A percentile compares a stretch with the other conserved stretches of the same genome.
phyloP scores from a whole-genome alignment of 2,329 filamentous ascomycete genomes.

The Thielaviopsis ethacetica region DNA sequence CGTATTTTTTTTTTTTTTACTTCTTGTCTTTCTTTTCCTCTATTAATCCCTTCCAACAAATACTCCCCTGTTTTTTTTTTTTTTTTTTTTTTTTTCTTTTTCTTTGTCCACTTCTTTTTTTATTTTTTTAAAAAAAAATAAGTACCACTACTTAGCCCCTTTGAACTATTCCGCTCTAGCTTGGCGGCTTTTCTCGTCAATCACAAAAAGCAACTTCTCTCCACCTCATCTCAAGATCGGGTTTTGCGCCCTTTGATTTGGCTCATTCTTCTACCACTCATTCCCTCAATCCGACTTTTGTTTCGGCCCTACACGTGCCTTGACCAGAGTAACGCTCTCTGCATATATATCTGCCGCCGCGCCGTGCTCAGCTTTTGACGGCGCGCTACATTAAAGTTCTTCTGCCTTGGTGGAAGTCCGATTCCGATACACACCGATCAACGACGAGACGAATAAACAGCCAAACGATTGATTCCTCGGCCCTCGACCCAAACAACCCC shows the following conservation, averaged over 20 bases:
- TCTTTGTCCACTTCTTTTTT: background rate
- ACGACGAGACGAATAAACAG: background rate
- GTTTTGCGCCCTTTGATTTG: background rate
- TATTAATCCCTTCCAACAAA: background rate
- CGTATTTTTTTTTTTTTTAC: background rate
- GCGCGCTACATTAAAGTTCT: too few relatives aligned
- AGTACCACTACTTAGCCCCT: background rate
- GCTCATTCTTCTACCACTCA: background rate
- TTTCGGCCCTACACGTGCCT: background rate
- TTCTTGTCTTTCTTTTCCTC: background rate
- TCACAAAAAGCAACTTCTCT: background rate
- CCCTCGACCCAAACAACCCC: background rate
- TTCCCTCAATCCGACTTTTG: background rate
- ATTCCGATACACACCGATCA: too few relatives aligned
- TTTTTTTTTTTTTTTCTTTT: constrained; percentile 1
- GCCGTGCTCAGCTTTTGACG: too few relatives aligned
- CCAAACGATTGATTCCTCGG: background rate
- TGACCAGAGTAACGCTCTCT: background rate
- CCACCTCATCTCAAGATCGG: background rate
- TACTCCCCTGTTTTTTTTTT: background rate
- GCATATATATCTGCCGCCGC: background rate
- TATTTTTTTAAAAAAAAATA: background rate
- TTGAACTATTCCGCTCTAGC: background rate
- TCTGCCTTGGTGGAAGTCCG: too few relatives aligned
- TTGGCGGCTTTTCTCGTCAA: background rate